Evolutionary conservation across 257 asterid genomes (phyloP).

Genomic region (Ligustrum vulgare): DNA sequence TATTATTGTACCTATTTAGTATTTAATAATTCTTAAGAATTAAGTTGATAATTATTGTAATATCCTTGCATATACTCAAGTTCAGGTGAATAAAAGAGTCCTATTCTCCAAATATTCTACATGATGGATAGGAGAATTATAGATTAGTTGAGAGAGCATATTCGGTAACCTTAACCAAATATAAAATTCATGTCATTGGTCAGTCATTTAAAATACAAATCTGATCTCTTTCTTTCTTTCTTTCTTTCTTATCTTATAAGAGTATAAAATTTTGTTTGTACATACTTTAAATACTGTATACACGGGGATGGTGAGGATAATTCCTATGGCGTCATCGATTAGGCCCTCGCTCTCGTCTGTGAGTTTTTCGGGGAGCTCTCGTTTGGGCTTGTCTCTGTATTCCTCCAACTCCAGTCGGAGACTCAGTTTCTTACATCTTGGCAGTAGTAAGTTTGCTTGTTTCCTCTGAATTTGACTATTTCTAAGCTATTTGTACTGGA

Average conservation of each 20-base stretch:
- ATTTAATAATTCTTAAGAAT: too few relatives aligned
- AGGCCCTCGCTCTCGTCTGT: conserved; percentile 75
- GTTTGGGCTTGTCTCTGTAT: conserved; percentile 40
- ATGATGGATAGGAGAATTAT: too few relatives aligned
- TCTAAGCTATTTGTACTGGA: neutral
- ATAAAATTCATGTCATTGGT: too few relatives aligned
- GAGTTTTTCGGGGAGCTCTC: conserved; percentile 43
- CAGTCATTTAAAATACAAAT: neutral
- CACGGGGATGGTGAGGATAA: conserved; percentile 57
- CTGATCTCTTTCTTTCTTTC: too few relatives aligned
- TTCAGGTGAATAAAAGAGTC: too few relatives aligned
- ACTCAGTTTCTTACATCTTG: conserved; percentile 39
- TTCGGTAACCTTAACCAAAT: too few relatives aligned
- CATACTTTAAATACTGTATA: neutral
- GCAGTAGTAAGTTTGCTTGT: conserved; percentile 41
- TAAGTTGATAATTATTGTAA: too few relatives aligned
- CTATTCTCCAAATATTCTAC: too few relatives aligned
- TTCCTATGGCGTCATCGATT: conserved; percentile 86
- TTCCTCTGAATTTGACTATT: neutral
- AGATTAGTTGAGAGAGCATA: too few relatives aligned
- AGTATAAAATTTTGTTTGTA: neutral
- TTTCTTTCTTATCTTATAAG: neutral
- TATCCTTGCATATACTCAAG: too few relatives aligned
- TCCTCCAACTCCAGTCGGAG: conserved; percentile 32
- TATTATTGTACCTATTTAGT: too few relatives aligned